Evolutionary conservation across 176 grass and related monocot species (phyloP).

Genomic region (Puya raimondii): DNA sequence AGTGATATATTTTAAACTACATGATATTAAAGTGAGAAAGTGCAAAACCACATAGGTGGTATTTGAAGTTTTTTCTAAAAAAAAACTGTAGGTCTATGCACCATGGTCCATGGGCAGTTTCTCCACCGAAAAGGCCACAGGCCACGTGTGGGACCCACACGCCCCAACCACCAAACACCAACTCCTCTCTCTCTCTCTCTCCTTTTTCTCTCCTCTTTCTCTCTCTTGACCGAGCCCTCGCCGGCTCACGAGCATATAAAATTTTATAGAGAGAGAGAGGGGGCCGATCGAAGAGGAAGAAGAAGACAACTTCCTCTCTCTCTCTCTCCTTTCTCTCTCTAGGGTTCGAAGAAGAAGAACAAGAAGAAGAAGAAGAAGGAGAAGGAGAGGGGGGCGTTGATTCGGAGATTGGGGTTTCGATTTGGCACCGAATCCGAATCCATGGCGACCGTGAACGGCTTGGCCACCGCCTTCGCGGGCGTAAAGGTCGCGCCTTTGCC

Average conservation of each 20-base stretch:
- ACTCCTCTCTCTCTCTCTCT: conserved; percentile 1
- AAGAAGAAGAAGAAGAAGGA: not conserved
- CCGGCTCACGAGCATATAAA: not conserved
- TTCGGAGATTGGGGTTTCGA: conserved; percentile 19
- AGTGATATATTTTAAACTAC: too few relatives aligned
- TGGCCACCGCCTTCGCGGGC: conserved; percentile 22
- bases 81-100: too few relatives aligned
- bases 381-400: not conserved
- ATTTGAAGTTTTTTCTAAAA: too few relatives aligned
- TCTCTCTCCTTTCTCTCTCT: not conserved
- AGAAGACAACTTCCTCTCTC: conserved; percentile 8
- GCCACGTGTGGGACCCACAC: conserved; percentile 24
- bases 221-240: not conserved
- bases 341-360: not conserved
- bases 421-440: conserved; percentile 26
- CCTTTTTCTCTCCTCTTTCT: not conserved
- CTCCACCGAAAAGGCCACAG: not conserved
- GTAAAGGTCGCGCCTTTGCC: conserved; percentile 15
- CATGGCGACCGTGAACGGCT: conserved; percentile 44
- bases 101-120: too few relatives aligned
- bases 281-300: not conserved
- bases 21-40: too few relatives aligned
- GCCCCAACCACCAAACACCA: conserved; percentile 8
- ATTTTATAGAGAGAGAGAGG: conserved; percentile 2
- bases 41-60: too few relatives aligned